Conservation (phyloP, 2,329 filamentous ascomycete genomes). For the Aureobasidium sp. region DNA sequence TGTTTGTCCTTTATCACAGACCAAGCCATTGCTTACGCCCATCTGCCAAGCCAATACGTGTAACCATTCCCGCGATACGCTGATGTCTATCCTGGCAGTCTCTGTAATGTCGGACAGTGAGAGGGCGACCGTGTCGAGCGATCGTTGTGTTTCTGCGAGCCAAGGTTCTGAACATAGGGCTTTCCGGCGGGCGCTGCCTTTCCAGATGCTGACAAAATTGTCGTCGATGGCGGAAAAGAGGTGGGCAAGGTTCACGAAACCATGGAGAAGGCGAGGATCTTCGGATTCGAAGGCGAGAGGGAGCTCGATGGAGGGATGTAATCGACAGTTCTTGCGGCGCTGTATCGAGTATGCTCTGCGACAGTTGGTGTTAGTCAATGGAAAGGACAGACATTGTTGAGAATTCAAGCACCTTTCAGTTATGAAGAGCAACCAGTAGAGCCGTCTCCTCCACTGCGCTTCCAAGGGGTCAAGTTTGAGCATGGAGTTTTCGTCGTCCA, state of each 20-base stretch:
- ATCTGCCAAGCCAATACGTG: constrained; percentile 31
- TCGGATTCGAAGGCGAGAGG: constrained; percentile 26
- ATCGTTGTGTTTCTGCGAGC: constrained; percentile 26
- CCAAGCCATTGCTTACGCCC: constrained; percentile 28
- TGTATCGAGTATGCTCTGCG: constrained; percentile 27
- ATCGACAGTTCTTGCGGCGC: constrained; percentile 24
- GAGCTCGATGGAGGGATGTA: constrained; percentile 23
- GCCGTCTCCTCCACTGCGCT: constrained; percentile 26
- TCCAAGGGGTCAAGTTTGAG: constrained; percentile 23
- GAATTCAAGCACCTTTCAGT: constrained; percentile 19
- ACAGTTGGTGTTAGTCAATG: neutral
- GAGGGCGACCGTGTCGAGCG: constrained; percentile 24
- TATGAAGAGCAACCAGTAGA: constrained; percentile 30
- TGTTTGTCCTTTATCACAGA: constrained; percentile 25
- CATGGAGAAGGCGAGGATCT: constrained; percentile 26
- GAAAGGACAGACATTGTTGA: neutral
- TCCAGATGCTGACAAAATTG: constrained; percentile 27
- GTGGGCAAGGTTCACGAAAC: constrained; percentile 27
- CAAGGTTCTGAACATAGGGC: constrained; percentile 27
- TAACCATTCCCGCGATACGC: constrained; percentile 27
- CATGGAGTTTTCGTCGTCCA: constrained; percentile 26
- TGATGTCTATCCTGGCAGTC: constrained; percentile 28
- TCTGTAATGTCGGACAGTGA: constrained; percentile 23
- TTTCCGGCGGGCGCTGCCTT: constrained; percentile 22
- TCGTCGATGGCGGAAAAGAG: constrained; percentile 29